A percentile compares a stretch with the other conserved stretches of the same genome.
These are phyloP conservation scores for Fistulinella cinereoalba DNA, from an alignment of 1,284 basidiomycete species.

Conservation along the genomic window DNA sequence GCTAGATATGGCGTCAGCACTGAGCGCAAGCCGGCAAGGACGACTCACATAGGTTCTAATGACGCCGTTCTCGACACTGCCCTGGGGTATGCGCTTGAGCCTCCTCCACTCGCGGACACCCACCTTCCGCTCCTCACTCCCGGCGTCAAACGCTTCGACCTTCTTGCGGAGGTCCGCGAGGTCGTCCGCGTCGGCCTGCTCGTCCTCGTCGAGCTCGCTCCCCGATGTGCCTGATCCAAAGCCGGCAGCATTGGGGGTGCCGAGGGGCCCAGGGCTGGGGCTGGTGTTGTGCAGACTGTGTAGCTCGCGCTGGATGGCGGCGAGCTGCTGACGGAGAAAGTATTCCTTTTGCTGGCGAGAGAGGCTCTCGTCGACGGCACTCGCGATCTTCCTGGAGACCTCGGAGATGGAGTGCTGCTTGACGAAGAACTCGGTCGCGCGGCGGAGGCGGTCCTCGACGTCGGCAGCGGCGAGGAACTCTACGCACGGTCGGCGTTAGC, in stretches of 20 bases:
- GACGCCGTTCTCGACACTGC: constrained; percentile 77
- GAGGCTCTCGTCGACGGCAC: constrained; percentile 73
- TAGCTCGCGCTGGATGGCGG: constrained; percentile 86
- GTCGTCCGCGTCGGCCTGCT: constrained; percentile 74
- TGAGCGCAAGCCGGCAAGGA: not conserved
- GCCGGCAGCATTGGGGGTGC: constrained; percentile 11
- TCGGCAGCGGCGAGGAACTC: constrained; percentile 59
- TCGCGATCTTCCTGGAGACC: constrained; percentile 72
- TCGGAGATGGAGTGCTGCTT: constrained; percentile 74
- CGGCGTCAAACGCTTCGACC: constrained; percentile 76
- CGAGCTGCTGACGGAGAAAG: constrained; percentile 83
- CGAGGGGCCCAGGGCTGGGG: constrained; percentile 16
- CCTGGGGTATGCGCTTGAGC: constrained; percentile 69
- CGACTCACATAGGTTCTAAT: constrained; percentile 65
- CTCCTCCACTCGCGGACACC: constrained; percentile 81
- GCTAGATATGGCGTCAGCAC: constrained; percentile 38
- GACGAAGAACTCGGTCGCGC: constrained; percentile 64
- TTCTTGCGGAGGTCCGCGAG: constrained; percentile 76
- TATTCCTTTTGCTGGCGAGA: constrained; percentile 82
- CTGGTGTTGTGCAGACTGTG: constrained; percentile 49
- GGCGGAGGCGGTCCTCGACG: constrained; percentile 56
- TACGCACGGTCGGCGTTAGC: constrained; percentile 27
- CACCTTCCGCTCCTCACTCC: constrained; percentile 75
- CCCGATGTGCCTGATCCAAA: constrained; percentile 17
- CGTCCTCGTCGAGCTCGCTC: constrained; percentile 66